Percentiles rank a stretch among this genome's conserved stretches.
Evolutionary conservation across 2,329 filamentous ascomycete genomes (phyloP).

Genomic region (Fusarium irregulare): DNA sequence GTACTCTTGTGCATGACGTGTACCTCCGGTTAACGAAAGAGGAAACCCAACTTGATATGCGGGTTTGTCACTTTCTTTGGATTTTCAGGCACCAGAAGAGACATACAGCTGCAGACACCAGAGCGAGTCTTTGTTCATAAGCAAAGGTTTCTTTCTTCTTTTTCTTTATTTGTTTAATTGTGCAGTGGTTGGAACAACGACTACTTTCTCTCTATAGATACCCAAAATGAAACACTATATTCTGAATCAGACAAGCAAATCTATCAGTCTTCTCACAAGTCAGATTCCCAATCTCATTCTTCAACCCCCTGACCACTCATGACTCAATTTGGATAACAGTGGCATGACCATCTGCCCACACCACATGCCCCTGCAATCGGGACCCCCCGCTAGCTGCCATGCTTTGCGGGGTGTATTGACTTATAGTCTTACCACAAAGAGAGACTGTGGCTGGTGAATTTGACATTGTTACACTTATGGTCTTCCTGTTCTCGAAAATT

Average conservation of each 20-base stretch:
- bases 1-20: background rate
- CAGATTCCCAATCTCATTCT: slow-evolving; percentile 13
- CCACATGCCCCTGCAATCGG: slow-evolving; percentile 27
- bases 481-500: background rate
- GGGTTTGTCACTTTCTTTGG: slow-evolving; percentile 1
- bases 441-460: slow-evolving; percentile 32
- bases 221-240: slow-evolving; percentile 32
- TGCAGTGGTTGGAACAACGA: slow-evolving; percentile 13
- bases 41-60: background rate
- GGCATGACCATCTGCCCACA: slow-evolving; percentile 47
- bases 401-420: slow-evolving; percentile 10
- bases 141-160: background rate
- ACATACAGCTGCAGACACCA: background rate
- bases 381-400: slow-evolving; percentile 29
- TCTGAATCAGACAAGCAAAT: background rate
- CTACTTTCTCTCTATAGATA: slow-evolving; percentile 26
- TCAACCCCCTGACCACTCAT: slow-evolving; percentile 19
- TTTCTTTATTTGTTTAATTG: slow-evolving; percentile 16
- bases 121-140: background rate
- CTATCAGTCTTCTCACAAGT: background rate
- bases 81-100: background rate
- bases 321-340: slow-evolving; percentile 24
- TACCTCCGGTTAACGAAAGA: background rate
- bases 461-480: background rate
- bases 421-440: background rate